phyloP scores from a whole-genome alignment of 2,329 filamentous ascomycete species.

The Aphanoascus verrucosus region DNA sequence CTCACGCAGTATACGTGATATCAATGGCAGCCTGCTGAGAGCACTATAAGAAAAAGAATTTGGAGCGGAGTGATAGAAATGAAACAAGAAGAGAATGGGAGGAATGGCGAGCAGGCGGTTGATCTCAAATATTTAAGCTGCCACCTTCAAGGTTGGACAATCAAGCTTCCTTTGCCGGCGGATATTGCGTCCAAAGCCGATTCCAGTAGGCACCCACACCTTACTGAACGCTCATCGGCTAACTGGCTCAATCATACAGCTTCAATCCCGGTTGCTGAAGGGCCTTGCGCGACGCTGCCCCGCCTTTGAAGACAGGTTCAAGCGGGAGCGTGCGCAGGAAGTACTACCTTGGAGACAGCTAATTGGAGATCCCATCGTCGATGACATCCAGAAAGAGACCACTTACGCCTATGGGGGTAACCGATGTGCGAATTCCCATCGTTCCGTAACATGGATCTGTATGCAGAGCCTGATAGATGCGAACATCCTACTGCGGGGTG shows the following conservation, averaged over 20 bases:
- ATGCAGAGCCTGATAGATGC: not conserved
- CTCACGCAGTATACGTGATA: not conserved
- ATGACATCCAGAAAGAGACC: not conserved
- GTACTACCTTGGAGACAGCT: not conserved
- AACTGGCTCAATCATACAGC: not conserved
- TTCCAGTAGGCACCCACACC: not conserved
- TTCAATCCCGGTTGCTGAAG: not conserved
- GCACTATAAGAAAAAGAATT: not conserved
- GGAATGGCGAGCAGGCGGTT: not conserved
- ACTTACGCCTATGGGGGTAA: not conserved
- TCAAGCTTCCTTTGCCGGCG: not conserved
- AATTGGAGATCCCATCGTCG: not conserved
- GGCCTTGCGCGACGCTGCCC: slow-evolving; percentile 3
- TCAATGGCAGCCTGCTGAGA: not conserved
- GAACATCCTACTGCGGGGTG: slow-evolving; percentile 1
- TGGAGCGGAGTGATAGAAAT: not conserved
- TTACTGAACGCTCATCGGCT: not conserved
- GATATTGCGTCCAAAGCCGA: not conserved
- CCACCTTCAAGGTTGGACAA: not conserved
- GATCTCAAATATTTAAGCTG: not conserved
- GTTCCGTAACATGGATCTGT: slow-evolving; percentile 2
- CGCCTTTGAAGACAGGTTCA: not conserved
- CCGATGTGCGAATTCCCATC: not conserved
- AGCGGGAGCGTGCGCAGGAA: slow-evolving; percentile 3
- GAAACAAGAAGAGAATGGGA: not conserved